Conservation (phyloP, 768 basidiomycete genomes). For the Tylopilus sp. region DNA sequence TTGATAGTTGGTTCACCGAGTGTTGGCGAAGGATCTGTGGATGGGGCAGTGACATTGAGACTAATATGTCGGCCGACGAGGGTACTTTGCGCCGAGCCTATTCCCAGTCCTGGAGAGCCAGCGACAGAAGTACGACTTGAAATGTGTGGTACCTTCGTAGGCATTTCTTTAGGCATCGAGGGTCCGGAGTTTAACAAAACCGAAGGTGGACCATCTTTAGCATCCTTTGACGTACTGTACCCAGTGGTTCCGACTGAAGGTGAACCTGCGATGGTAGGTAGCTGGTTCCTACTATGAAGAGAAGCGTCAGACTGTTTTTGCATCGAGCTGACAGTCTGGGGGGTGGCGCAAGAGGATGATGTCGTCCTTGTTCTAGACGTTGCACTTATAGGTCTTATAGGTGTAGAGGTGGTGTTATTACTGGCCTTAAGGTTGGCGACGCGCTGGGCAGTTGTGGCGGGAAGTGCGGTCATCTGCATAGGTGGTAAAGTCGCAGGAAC, state of each 20-base stretch:
- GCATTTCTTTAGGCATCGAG: conserved; percentile 71
- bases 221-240: conserved; percentile 50
- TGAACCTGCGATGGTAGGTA: conserved; percentile 92
- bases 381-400: conserved; percentile 37
- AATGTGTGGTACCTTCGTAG: conserved; percentile 91
- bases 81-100: conserved; percentile 48
- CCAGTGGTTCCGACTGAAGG: conserved; percentile 76
- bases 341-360: conserved; percentile 63
- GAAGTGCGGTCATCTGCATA: conserved; percentile 85
- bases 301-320: conserved; percentile 85
- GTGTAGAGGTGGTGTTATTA: conserved; percentile 42
- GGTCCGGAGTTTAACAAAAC: conserved; percentile 49
- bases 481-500: conserved; percentile 77
- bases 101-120: conserved; percentile 65
- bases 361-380: conserved; percentile 39
- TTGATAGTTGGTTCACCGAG: conserved; percentile 44
- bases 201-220: conserved; percentile 54
- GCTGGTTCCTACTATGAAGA: conserved; percentile 66
- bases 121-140: conserved; percentile 79
- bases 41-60: conserved; percentile 53
- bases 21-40: conserved; percentile 63
- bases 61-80: conserved; percentile 64
- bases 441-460: conserved; percentile 77
- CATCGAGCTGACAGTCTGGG: conserved; percentile 83
- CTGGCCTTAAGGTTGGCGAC: conserved; percentile 75